These are phyloP conservation scores for Capniomyces stellatus DNA, from an alignment of 371 early-diverging fungal species.

Conservation along the genomic window DNA sequence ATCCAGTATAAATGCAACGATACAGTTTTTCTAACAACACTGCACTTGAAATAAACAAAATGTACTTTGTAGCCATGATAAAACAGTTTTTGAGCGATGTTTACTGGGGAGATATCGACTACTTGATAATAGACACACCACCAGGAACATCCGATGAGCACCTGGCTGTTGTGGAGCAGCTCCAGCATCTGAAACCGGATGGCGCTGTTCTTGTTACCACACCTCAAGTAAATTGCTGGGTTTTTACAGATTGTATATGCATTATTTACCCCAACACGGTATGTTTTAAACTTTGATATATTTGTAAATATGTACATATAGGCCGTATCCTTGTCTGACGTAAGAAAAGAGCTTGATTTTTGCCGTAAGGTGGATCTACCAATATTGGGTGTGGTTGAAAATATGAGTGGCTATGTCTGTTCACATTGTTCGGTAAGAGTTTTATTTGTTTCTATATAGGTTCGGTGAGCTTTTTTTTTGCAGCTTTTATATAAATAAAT, in stretches of 20 bases:
- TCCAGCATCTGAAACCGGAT: constrained; percentile 30
- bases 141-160: constrained; percentile 99
- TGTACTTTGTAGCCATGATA: constrained; percentile 65
- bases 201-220: constrained; percentile 96
- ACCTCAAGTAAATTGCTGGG: constrained; percentile 40
- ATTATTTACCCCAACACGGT: not conserved
- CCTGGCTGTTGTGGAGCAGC: constrained; percentile 41
- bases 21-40: no score
- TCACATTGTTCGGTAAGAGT: constrained; percentile 64
- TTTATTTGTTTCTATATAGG: no score
- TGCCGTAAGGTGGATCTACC: constrained; percentile 80
- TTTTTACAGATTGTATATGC: no score
- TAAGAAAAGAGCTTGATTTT: constrained; percentile 89
- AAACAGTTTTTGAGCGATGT: constrained; percentile 95
- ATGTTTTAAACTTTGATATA: not conserved
- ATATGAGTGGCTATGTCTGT: constrained; percentile 67
- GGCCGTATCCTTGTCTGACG: constrained; percentile 78
- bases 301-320: not conserved
- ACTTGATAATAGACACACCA: constrained; percentile 94
- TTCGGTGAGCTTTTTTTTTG: no score
- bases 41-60: no score
- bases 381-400: constrained; percentile 94
- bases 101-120: constrained; percentile 88
- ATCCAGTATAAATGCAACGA: no score
- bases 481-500: no score